Evolutionary conservation across 257 asterid species (phyloP), one percentile per base, ranked within the genome.

Genomic region (Rubia yunnanensis): DNA sequence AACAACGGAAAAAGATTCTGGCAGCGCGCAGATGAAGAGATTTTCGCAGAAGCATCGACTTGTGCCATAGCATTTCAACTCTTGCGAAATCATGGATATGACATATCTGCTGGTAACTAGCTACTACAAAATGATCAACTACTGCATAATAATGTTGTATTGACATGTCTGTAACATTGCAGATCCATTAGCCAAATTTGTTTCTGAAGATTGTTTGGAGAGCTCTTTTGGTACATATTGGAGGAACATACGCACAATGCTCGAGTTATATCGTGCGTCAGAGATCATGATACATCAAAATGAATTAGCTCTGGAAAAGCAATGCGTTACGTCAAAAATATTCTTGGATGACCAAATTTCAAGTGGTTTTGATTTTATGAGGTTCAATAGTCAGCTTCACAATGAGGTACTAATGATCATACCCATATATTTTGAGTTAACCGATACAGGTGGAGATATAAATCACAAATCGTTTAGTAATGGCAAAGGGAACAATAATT

Each of bases 1-100:
- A 0, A 10, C 7, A 1, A 2, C 14, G 26, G 3, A 63, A 26
- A 27, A 17, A 44, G 96, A 53, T 78, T 69, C 71, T 89, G 97
- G 99, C 57, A 86, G 87, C 88, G 79, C 82, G 92, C 85, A 62
- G 76, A 76, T 14, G 97, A 92, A 63, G 95, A 86, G 74, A 89
- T 92, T 72, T 87, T 86, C 74, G 62, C 74, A 80, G 91, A 85
- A 55, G 83, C 81, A 69, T 74, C 94, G 11, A 83, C 96, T 66
- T 89, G 95, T 84, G 86, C 94, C 28, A 58, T 87, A 68, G 94
- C 99, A 71, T 92, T 92, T 75, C 83, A 81, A 30, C 39, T 79
- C 64, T 56, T 92, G 79, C 81, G 97, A 73, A 76, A 61, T 80
- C 78, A 84, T 74, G 96, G 96, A 65, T 92, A 86, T 72, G 71